Conservation (phyloP, 176 grass and related monocot species). For the Oropetium thomaeum region DNA sequence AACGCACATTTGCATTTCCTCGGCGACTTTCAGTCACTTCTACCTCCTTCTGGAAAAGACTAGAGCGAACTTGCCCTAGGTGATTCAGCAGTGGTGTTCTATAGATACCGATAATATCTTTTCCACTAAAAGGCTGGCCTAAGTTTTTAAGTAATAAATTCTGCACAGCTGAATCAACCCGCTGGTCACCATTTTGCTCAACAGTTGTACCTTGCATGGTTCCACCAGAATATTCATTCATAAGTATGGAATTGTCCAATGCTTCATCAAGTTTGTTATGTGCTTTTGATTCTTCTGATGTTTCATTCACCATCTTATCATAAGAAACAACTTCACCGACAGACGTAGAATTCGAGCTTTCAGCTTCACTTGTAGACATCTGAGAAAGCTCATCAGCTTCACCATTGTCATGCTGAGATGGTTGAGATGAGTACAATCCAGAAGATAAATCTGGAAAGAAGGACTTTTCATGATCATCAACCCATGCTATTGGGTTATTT, state of each 20-base stretch:
- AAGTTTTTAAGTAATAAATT: slow-evolving; percentile 64
- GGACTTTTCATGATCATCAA: slow-evolving; percentile 59
- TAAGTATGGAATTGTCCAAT: slow-evolving; percentile 34
- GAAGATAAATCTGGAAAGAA: slow-evolving; percentile 64
- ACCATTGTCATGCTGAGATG: slow-evolving; percentile 31
- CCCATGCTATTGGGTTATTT: slow-evolving; percentile 69
- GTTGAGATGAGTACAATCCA: slow-evolving; percentile 23
- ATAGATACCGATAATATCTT: slow-evolving; percentile 64
- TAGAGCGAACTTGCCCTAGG: slow-evolving; percentile 42
- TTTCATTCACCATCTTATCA: slow-evolving; percentile 43
- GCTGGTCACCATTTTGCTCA: slow-evolving; percentile 17
- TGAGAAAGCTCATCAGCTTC: slow-evolving; percentile 26
- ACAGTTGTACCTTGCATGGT: not conserved
- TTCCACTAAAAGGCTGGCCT: slow-evolving; percentile 46
- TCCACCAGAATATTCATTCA: slow-evolving; percentile 20
- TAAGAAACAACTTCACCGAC: slow-evolving; percentile 46
- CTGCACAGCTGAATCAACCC: slow-evolving; percentile 42
- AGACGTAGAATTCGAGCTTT: slow-evolving; percentile 69
- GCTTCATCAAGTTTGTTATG: slow-evolving; percentile 17
- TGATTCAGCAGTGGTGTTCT: slow-evolving; percentile 73
- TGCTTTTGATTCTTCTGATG: slow-evolving; percentile 8
- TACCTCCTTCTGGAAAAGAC: slow-evolving; percentile 62
- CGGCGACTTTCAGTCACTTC: slow-evolving; percentile 49
- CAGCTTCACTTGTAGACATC: slow-evolving; percentile 38
- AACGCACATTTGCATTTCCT: slow-evolving; percentile 80